A percentile compares a stretch with the other conserved stretches of the same genome.
Conservation (phyloP, 441 rosid genomes). For the Adansonia rubrostipa region DNA sequence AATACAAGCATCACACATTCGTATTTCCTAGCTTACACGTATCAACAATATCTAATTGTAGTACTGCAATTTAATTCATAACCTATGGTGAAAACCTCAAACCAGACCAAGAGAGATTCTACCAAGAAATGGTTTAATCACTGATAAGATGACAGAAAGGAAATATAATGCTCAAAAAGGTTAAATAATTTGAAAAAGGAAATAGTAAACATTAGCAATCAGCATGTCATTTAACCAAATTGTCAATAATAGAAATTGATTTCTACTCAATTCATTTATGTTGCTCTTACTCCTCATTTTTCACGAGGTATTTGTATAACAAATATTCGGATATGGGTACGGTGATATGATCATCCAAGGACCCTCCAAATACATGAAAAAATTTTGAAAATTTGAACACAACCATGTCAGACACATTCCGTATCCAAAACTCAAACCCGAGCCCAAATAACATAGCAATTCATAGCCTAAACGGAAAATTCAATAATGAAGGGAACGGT, state of each 20-base stretch:
- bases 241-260: background rate
- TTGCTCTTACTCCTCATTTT: too few relatives aligned
- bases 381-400: too few relatives aligned
- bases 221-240: background rate
- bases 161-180: background rate
- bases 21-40: background rate
- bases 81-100: constrained; percentile 3
- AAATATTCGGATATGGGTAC: too few relatives aligned
- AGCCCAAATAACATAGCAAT: background rate
- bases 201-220: background rate
- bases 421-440: too few relatives aligned
- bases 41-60: background rate
- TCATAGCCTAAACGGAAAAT: background rate
- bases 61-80: background rate
- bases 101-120: background rate
- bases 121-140: constrained; percentile 3
- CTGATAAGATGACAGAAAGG: background rate
- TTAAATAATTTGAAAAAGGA: background rate
- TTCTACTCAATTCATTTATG: too few relatives aligned
- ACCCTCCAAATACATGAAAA: too few relatives aligned
- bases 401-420: too few relatives aligned
- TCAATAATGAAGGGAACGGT: background rate
- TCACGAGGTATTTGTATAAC: too few relatives aligned
- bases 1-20: background rate
- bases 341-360: too few relatives aligned